Evolutionary conservation across 1,139 yeast species (phyloP), one percentile per base, ranked within the genome.

Genomic region (Pichia sp.): DNA sequence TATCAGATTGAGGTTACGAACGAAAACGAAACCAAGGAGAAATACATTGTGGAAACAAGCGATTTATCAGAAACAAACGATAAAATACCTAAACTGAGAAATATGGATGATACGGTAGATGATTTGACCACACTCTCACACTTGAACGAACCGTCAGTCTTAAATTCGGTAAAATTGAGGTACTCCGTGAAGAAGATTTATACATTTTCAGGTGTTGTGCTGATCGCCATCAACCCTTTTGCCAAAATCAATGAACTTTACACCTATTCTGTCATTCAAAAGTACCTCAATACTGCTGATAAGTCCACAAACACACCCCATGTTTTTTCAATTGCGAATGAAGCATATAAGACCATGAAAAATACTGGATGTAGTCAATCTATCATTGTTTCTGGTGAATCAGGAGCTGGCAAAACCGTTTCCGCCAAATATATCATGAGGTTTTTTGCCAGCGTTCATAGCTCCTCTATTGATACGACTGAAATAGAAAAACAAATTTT

Each of bases 341-440:
- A 92, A 57, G 96, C 98, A 11, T 90, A 87, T 62, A 73, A 95
- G 58, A 81, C 94, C 62, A 88, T 92, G 97, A 81, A 85, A 57
- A 73, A 81, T 42, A 92, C 85, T 56, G 71, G 75, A 38, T 72
- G 77, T 55, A 90, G 92, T 66, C 98, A 92, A 67, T 90, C 98
- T 1, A 90, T 92, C 52, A 96, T 92, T 31, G 98, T 92, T 28
- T 81, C 94, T 55, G 98, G 98, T 62, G 98, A 92, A 65, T 86
- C 96, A 4, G 98, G 98, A 63, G 97, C 98, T 27, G 98, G 98
- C 64, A 94, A 92, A 61, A 94, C 98, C 1, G 97, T 92, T 37
- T 81, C 94, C 52, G 98, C 98, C 39, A 92, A 92, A 65, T 92
- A 86, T 64, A 92, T 92, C 53, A 92, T 92, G 98, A 78, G 98